phyloP scores from a whole-genome alignment of 805 yeast species.

The Saccharomyces eubayanus region DNA sequence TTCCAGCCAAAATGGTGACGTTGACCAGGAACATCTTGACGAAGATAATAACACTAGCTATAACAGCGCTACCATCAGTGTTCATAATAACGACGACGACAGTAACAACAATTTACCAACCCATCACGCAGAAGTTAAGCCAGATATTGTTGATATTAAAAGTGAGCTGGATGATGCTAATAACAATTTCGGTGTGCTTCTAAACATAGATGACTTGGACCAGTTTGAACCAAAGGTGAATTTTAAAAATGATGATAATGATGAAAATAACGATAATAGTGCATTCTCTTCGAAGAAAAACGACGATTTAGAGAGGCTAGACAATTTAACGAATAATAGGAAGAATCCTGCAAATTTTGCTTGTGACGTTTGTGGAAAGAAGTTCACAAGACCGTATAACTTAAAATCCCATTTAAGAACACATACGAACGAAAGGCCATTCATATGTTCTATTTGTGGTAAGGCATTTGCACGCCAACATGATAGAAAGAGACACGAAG shows the following conservation, averaged over 20 bases:
- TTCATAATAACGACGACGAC: background rate
- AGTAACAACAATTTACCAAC: background rate
- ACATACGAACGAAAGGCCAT: conserved; percentile 79
- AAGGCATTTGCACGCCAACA: conserved; percentile 78
- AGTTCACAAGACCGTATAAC: conserved; percentile 89
- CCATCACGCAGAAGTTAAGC: background rate
- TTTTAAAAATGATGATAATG: background rate
- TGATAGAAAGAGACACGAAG: conserved; percentile 69
- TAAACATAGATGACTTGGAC: background rate
- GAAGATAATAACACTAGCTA: background rate
- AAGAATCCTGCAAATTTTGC: conserved; percentile 34
- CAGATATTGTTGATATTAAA: background rate
- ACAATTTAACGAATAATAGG: background rate
- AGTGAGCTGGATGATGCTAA: background rate
- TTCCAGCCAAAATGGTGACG: background rate
- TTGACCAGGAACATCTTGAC: background rate
- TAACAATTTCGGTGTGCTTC: background rate
- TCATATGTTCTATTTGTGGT: conserved; percentile 62
- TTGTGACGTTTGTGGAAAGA: conserved; percentile 76
- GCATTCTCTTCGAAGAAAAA: conserved; percentile 7
- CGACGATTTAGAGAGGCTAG: conserved; percentile 3
- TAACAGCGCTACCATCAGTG: background rate
- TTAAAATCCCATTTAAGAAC: conserved; percentile 85
- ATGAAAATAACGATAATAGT: conserved; percentile 11
- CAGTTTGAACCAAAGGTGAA: background rate